Conservation (phyloP, 2,329 filamentous ascomycete genomes). For the Hirsutella thompsonii region DNA sequence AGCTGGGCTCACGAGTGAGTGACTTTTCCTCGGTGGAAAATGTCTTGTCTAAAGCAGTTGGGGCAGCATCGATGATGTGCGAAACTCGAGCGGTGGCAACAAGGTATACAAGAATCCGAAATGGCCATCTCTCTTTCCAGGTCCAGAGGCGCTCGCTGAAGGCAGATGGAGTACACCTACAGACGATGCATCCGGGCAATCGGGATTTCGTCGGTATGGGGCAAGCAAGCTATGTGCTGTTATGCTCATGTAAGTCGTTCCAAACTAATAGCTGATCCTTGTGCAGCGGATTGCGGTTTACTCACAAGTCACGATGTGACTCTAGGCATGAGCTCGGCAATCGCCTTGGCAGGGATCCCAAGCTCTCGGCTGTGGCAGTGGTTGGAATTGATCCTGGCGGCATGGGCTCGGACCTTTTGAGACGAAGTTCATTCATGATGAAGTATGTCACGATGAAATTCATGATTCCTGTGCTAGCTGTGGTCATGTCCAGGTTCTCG, state of each 20-base stretch:
- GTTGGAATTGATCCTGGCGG: slow-evolving; percentile 24
- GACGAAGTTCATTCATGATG: slow-evolving; percentile 13
- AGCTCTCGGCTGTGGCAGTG: slow-evolving; percentile 19
- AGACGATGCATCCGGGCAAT: slow-evolving; percentile 12
- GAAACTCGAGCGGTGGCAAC: slow-evolving; percentile 10
- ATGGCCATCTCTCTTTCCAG: slow-evolving; percentile 15
- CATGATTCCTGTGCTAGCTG: slow-evolving; percentile 11
- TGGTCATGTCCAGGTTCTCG: slow-evolving; percentile 10
- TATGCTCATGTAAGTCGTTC: slow-evolving; percentile 19
- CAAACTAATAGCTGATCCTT: not conserved
- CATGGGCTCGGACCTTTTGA: slow-evolving; percentile 19
- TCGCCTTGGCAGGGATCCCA: slow-evolving; percentile 20
- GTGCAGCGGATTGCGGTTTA: not conserved
- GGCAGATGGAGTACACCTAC: slow-evolving; percentile 19
- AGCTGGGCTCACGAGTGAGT: slow-evolving; percentile 22
- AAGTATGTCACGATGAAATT: slow-evolving; percentile 10
- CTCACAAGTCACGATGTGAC: not conserved
- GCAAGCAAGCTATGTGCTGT: slow-evolving; percentile 24
- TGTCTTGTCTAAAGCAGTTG: not conserved
- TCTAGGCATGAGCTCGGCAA: slow-evolving; percentile 19
- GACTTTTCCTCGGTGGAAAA: not conserved
- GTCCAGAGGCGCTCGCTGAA: slow-evolving; percentile 17
- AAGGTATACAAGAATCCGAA: slow-evolving; percentile 11
- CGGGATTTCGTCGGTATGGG: slow-evolving; percentile 22
- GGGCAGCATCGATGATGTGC: slow-evolving; percentile 14